phyloP scores from a whole-genome alignment of 2,329 filamentous ascomycete genomes.

The Penicillium brasilianum region DNA sequence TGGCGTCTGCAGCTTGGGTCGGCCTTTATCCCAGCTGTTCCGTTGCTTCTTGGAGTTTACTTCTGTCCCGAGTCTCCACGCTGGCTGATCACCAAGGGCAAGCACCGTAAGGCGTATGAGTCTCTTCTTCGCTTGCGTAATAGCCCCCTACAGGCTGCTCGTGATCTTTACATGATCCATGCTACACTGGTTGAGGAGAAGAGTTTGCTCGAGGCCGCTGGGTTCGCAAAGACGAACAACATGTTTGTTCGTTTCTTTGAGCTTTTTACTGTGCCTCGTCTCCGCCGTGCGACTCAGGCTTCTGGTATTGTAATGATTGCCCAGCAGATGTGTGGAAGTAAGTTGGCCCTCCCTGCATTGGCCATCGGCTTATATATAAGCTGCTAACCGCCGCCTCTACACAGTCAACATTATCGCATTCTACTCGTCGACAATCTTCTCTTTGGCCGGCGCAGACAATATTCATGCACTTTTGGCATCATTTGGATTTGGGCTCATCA shows the following conservation, averaged over 20 bases:
- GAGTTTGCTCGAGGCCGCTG: conserved; percentile 19
- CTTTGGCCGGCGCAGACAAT: conserved; percentile 18
- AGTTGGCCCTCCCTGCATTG: conserved; percentile 13
- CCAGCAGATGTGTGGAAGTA: conserved; percentile 39
- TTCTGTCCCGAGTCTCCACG: conserved; percentile 50
- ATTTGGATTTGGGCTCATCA: conserved; percentile 36
- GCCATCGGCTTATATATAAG: not conserved
- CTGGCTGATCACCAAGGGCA: conserved; percentile 44
- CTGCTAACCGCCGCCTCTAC: conserved; percentile 6
- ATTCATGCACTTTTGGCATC: conserved; percentile 32
- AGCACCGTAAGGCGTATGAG: conserved; percentile 36
- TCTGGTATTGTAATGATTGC: conserved; percentile 38
- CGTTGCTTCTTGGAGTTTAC: conserved; percentile 53
- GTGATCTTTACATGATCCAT: conserved; percentile 39
- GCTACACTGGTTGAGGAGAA: conserved; percentile 39
- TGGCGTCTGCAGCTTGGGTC: conserved; percentile 56
- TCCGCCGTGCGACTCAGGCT: conserved; percentile 34
- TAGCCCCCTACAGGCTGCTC: conserved; percentile 41
- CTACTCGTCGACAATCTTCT: conserved; percentile 35
- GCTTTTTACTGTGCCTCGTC: conserved; percentile 29
- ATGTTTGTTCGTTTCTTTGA: conserved; percentile 27
- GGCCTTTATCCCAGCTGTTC: conserved; percentile 54
- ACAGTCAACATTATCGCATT: conserved; percentile 40
- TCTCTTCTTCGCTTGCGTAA: conserved; percentile 44
- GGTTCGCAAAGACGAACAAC: conserved; percentile 16